Evolutionary conservation across 108 stramenopile genomes (phyloP), one percentile per base, ranked within the genome.

Genomic region (Nitzschia sp.): DNA sequence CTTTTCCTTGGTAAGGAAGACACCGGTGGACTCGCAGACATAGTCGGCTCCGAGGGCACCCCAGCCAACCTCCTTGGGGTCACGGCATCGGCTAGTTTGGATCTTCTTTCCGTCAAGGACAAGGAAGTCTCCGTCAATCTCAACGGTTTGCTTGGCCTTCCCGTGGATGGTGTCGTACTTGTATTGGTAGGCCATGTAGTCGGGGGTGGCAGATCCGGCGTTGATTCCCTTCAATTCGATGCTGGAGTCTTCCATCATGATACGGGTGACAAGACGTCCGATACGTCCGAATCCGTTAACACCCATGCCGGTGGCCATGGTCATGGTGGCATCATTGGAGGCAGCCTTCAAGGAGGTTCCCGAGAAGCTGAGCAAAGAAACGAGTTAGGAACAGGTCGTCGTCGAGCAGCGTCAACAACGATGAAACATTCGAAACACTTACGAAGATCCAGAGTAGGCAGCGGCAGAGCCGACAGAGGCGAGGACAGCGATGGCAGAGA

Each of bases 281-380:
- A 99, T 99, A 87, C 99, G 97, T 79, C 99, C 99, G 85, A 99
- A 98, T 68, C 99, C 99, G 88, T 98, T 98, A 81, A 99, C 85
- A 59, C 95, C 95, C 86, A 89, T 90, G 22, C 89, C 91, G 69
- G 88, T 86, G 75, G 82, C 63, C 93, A 95, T 95, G 62, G 76
- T 63, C 86, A 87, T 88, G 82, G 88, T 75, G 19, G 48, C 48
- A 50, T 50, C 48, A 50, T 50, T 50, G 19, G 48, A 50, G 48
- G 48, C 48, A 63, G 90, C 79, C 65, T 50, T 50, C 48, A 50
- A 50, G 48, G 48, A 16, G 21, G 48, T 50, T 50, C 48, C 48
- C 8, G 48, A 50, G 48, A 50, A 50, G 13, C 48, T 50, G 48
- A 50, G 19, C 8, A 19, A 19, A 50, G 4, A 50, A 50, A 50